These are phyloP conservation scores for Arthroderma sp. DNA, from an alignment of 2,329 filamentous ascomycete genomes.

Conservation along the genomic window DNA sequence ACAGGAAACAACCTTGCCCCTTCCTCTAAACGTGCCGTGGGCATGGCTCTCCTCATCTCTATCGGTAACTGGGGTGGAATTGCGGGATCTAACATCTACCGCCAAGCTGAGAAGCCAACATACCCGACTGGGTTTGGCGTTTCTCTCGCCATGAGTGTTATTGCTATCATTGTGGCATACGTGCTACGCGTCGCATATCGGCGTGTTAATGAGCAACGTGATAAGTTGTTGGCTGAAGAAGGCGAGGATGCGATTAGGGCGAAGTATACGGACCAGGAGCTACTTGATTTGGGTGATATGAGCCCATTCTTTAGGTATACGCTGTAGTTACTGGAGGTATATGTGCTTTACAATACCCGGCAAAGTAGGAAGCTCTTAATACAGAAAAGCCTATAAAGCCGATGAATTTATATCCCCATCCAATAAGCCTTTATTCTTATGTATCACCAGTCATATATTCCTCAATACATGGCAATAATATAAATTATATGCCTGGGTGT, in stretches of 20 bases:
- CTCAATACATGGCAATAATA: neutral
- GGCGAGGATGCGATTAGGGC: conserved; percentile 21
- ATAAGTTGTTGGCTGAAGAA: conserved; percentile 14
- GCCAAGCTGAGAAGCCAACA: conserved; percentile 16
- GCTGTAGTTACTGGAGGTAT: conserved; percentile 2
- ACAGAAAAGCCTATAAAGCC: neutral
- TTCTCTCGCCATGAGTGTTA: conserved; percentile 18
- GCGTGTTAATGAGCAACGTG: conserved; percentile 23
- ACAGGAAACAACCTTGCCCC: conserved; percentile 22
- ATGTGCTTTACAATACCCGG: neutral
- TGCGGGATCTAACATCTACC: conserved; percentile 23
- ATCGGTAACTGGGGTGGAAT: conserved; percentile 28
- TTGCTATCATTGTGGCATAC: conserved; percentile 14
- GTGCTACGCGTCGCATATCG: conserved; percentile 18
- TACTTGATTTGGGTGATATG: conserved; percentile 16
- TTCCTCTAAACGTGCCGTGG: conserved; percentile 29
- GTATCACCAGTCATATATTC: neutral
- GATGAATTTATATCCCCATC: neutral
- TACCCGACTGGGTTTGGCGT: conserved; percentile 24
- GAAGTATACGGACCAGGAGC: conserved; percentile 23
- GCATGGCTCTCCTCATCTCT: conserved; percentile 31
- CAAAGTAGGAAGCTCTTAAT: neutral
- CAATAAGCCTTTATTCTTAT: neutral
- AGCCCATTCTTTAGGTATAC: conserved; percentile 28
- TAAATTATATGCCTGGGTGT: too few species aligned